Percentiles rank a stretch among this genome's conserved stretches.
Evolutionary conservation across 2,329 filamentous ascomycete genomes (phyloP).

Genomic region (Colletotrichum endophyticum): DNA sequence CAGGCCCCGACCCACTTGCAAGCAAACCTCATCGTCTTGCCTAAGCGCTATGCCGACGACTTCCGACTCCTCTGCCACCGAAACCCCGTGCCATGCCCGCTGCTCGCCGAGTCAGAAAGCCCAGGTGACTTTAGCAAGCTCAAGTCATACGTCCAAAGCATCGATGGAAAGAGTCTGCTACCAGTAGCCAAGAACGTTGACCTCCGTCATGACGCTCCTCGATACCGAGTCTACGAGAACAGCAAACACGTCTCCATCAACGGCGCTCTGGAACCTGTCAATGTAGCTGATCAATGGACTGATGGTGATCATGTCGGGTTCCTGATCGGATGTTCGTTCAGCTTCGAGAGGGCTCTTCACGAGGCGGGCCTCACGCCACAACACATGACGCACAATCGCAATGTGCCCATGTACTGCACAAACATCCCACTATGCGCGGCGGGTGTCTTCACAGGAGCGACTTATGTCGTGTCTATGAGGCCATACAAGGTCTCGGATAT

Average conservation of each 20-base stretch:
- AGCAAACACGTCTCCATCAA: slow-evolving; percentile 35
- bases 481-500: slow-evolving; percentile 57
- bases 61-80: slow-evolving; percentile 63
- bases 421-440: slow-evolving; percentile 59
- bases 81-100: slow-evolving; percentile 67
- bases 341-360: slow-evolving; percentile 63
- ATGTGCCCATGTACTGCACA: slow-evolving; percentile 68
- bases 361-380: slow-evolving; percentile 54
- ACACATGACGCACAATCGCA: slow-evolving; percentile 51
- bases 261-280: slow-evolving; percentile 30
- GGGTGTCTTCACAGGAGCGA: slow-evolving; percentile 59
- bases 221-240: slow-evolving; percentile 63
- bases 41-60: slow-evolving; percentile 59
- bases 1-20: slow-evolving; percentile 61
- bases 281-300: slow-evolving; percentile 59
- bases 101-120: slow-evolving; percentile 56
- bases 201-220: slow-evolving; percentile 61
- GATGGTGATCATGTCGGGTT: slow-evolving; percentile 62
- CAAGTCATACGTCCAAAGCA: slow-evolving; percentile 32
- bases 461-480: slow-evolving; percentile 69
- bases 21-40: slow-evolving; percentile 67
- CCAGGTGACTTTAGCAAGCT: slow-evolving; percentile 46
- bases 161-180: slow-evolving; percentile 27
- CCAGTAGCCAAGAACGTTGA: slow-evolving; percentile 48
- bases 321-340: slow-evolving; percentile 68